Evolutionary conservation across 1,284 basidiomycete genomes (phyloP), one percentile per base, ranked within the genome.

Genomic region (Ustanciosporium gigantosporum): DNA sequence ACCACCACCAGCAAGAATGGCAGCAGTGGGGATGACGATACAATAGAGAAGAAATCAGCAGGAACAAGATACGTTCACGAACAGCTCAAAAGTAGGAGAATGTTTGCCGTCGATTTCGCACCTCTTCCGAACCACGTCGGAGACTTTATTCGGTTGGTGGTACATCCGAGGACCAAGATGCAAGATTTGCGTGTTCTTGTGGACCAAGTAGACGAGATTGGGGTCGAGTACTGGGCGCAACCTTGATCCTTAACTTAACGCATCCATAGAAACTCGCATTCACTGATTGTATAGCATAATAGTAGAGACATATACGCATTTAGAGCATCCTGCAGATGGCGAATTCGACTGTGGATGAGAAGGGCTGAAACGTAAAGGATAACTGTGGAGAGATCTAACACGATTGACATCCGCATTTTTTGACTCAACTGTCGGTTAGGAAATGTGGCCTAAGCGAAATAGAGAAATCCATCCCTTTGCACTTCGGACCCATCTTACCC

Each of bases 61-160:
- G 65, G 41, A 2, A 66, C 46, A 14, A 47, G 46, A 31, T 50
- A 45, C 16, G 66, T 62, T 2, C 39, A 62, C 20, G 29, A 43
- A 7, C 37, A 57, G 41, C 36, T 74, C 20, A 51, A 53, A 41
- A 27, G 40, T 47, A 47, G 66, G 17, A 36, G 59, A 13, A 60
- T 43, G 41, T 74, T 66, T 37, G 72, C 68, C 4, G 70, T 73
- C 15, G 70, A 74, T 51, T 76, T 74, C 64, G 72, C 72, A 16
- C 72, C 73, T 8, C 40, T 70, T 24, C 60, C 52, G 5, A 44
- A 51, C 19, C 62, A 32, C 5, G 50, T 65, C 29, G 65, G 66
- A 5, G 70, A 74, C 32, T 73, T 43, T 31, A 41, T 73, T 21
- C 48, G 73, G 17, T 41, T 76, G 31, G 70, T 76, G 21, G 59